Conservation (phyloP, 2,329 filamentous ascomycete species). For the Dryadomyces quercus-mongolicae region DNA sequence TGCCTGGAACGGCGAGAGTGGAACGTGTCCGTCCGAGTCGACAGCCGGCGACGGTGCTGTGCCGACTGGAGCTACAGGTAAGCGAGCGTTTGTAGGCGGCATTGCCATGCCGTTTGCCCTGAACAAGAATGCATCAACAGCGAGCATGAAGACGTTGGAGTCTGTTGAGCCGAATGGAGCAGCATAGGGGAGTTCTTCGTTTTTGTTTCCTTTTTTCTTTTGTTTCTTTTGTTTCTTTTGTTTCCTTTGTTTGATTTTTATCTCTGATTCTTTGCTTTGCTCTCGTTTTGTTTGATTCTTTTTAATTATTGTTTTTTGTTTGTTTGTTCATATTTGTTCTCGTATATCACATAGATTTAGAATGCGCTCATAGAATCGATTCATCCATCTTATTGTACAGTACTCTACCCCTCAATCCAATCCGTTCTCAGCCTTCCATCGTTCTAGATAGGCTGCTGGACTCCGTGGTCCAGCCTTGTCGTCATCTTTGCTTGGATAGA, state of each 20-base stretch:
- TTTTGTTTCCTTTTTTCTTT: background rate
- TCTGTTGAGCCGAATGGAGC: slow-evolving; percentile 17
- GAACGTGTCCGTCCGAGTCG: background rate
- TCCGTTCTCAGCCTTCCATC: slow-evolving; percentile 59
- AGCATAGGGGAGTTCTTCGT: background rate
- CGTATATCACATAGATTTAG: background rate
- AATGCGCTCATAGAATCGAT: background rate
- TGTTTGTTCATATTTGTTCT: too few species aligned
- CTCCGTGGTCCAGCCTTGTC: slow-evolving; percentile 41
- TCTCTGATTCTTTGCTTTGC: background rate
- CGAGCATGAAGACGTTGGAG: slow-evolving; percentile 57
- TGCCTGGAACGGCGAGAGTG: slow-evolving; percentile 12
- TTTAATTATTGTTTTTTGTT: background rate
- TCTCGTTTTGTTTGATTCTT: background rate
- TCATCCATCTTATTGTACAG: background rate
- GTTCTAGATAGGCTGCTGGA: slow-evolving; percentile 48
- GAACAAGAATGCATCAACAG: slow-evolving; percentile 48
- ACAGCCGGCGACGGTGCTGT: slow-evolving; percentile 20
- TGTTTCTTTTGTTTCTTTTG: background rate
- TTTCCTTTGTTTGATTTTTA: background rate
- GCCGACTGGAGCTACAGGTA: slow-evolving; percentile 41
- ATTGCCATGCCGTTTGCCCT: slow-evolving; percentile 65
- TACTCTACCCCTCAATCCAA: slow-evolving; percentile 28
- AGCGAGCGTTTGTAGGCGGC: slow-evolving; percentile 54
- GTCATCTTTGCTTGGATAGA: slow-evolving; percentile 33